These are phyloP conservation scores for Tricholomella constricta DNA, from an alignment of 768 basidiomycete species.

Conservation along the genomic window DNA sequence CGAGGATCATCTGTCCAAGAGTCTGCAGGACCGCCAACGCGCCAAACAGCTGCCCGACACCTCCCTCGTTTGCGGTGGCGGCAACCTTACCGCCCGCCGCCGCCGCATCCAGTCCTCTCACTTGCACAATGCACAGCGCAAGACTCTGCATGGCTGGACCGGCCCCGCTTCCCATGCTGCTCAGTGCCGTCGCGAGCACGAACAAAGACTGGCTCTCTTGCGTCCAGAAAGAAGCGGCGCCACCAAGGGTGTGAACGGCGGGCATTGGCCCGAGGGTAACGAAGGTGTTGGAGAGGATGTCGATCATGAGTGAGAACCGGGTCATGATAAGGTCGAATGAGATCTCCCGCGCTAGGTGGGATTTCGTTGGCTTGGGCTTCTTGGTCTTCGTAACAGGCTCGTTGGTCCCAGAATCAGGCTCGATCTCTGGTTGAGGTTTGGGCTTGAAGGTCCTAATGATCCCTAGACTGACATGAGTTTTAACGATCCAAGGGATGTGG, in stretches of 20 bases:
- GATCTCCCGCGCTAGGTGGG: constrained; percentile 63
- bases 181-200: constrained; percentile 58
- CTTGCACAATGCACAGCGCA: constrained; percentile 63
- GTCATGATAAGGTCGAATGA: constrained; percentile 69
- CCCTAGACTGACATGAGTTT: constrained; percentile 36
- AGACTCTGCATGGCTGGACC: constrained; percentile 73
- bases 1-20: constrained; percentile 63
- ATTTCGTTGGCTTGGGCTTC: constrained; percentile 51
- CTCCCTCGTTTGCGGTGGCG: constrained; percentile 26
- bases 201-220: constrained; percentile 51
- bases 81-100: constrained; percentile 5
- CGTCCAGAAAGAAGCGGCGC: neutral
- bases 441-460: constrained; percentile 65
- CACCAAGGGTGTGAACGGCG: constrained; percentile 23
- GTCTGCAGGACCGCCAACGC: constrained; percentile 74
- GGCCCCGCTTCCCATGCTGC: constrained; percentile 65
- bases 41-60: constrained; percentile 64
- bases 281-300: constrained; percentile 63
- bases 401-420: neutral
- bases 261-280: constrained; percentile 58
- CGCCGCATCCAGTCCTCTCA: constrained; percentile 36
- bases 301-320: constrained; percentile 62
- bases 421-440: constrained; percentile 18
- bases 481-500: neutral
- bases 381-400: constrained; percentile 18